These are phyloP conservation scores for Cercospora sp. DNA, from an alignment of 2,329 filamentous ascomycete species.

Conservation along the genomic window DNA sequence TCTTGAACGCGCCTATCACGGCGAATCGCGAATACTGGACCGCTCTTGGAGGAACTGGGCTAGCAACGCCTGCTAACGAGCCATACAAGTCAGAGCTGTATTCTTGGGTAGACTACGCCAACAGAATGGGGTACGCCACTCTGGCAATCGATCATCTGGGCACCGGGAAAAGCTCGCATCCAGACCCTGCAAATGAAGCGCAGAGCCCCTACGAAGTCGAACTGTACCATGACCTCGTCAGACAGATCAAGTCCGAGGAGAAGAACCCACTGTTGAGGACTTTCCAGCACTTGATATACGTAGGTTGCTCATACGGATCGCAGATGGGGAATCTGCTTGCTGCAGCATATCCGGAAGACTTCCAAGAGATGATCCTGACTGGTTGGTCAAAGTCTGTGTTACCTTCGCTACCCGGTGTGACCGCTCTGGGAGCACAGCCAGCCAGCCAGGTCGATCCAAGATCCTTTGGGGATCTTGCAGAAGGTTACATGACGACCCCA, in stretches of 20 bases:
- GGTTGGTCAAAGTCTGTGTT: constrained; percentile 20
- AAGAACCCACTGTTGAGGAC: constrained; percentile 1
- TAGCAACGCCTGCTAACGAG: neutral
- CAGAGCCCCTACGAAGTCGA: constrained; percentile 22
- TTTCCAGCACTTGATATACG: constrained; percentile 14
- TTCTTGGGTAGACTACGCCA: constrained; percentile 21
- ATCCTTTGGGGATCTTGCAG: constrained; percentile 15
- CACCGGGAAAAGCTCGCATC: constrained; percentile 17
- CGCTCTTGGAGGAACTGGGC: constrained; percentile 15
- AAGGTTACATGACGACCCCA: constrained; percentile 23
- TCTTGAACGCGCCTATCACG: constrained; percentile 18
- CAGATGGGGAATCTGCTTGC: constrained; percentile 14
- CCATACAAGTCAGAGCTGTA: constrained; percentile 19
- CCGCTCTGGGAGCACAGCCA: constrained; percentile 8
- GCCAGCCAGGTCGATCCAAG: constrained; percentile 16
- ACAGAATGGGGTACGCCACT: constrained; percentile 14
- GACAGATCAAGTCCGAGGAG: constrained; percentile 12
- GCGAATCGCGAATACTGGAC: constrained; percentile 21
- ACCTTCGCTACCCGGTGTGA: constrained; percentile 20
- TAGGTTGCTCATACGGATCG: constrained; percentile 22
- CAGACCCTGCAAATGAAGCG: constrained; percentile 16
- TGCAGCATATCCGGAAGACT: constrained; percentile 16
- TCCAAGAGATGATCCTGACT: constrained; percentile 22
- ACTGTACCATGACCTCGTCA: constrained; percentile 16
- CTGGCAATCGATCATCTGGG: constrained; percentile 21